phyloP scores from a whole-genome alignment of 441 rosid species.

The Pelargonium citronellum region DNA sequence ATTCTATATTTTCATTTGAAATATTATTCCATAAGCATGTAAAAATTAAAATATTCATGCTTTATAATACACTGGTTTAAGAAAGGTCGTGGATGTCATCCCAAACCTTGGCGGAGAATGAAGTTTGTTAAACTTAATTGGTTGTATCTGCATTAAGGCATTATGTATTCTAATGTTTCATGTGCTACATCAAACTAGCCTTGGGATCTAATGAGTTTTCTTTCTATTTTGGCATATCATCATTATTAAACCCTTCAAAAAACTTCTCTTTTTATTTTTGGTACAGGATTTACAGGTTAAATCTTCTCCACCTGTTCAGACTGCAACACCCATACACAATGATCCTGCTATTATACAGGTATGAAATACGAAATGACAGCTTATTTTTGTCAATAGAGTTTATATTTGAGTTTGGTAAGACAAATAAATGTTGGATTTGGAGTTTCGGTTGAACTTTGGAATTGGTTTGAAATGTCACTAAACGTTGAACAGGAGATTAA shows the following conservation, averaged over 20 bases:
- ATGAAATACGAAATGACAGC: not conserved
- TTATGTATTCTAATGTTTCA: not conserved
- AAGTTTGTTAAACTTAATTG: not conserved
- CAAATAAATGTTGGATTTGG: not conserved
- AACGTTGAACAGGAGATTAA: not conserved
- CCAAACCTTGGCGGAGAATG: too few species aligned
- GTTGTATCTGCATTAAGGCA: not conserved
- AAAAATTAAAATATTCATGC: not conserved
- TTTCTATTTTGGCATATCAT: not conserved
- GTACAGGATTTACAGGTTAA: conserved; percentile 30
- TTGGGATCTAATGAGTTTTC: not conserved
- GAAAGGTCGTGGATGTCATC: too few species aligned
- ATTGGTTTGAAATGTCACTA: not conserved
- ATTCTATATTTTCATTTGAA: not conserved
- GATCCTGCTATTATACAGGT: conserved; percentile 38
- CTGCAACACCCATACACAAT: conserved; percentile 19
- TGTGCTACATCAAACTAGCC: not conserved
- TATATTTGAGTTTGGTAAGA: not conserved
- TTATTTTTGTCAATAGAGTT: not conserved
- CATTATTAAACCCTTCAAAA: not conserved
- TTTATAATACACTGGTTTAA: not conserved
- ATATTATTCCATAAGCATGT: not conserved
- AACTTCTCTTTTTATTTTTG: conserved; percentile 12
- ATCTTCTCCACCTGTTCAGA: conserved; percentile 21
- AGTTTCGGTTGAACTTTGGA: not conserved